These are phyloP conservation scores for Umbelopsis ramanniana DNA, from an alignment of 192 early-diverging fungal genomes.

Conservation along the genomic window DNA sequence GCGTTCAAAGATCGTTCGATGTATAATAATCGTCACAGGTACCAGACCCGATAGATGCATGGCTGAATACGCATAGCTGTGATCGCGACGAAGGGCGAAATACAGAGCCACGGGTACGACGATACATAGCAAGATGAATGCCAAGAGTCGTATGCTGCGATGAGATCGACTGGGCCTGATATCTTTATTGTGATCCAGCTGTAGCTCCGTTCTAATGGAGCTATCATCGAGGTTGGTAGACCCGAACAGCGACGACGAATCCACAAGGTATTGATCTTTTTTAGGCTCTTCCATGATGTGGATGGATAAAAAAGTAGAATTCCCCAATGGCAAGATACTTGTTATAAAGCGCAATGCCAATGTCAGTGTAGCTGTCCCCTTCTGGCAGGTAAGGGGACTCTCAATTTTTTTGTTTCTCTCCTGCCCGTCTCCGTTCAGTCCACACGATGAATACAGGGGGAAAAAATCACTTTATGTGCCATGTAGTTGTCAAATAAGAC, in stretches of 20 bases:
- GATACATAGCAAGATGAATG: not conserved
- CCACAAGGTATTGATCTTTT: not conserved
- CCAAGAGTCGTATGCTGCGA: not conserved
- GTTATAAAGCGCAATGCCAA: not conserved
- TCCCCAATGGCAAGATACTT: not conserved
- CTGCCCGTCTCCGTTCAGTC: no score
- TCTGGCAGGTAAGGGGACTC: no score
- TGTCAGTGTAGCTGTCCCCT: not conserved
- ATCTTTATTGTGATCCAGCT: not conserved
- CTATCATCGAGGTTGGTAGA: not conserved
- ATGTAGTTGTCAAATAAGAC: no score
- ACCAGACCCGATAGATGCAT: conserved; percentile 1
- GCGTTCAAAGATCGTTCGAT: not conserved
- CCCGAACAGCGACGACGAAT: not conserved
- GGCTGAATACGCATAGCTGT: not conserved
- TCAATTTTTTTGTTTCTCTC: no score
- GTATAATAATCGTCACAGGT: not conserved
- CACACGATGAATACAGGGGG: no score
- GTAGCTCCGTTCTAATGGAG: not conserved
- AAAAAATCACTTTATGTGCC: no score
- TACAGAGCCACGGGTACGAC: not conserved
- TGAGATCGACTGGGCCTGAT: not conserved
- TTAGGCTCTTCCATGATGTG: not conserved
- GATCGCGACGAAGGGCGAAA: not conserved
- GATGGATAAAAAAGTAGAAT: not conserved